Percentiles rank a stretch among this genome's conserved stretches.
Conservation (phyloP, 176 grass and related monocot genomes). For the Eleusine coracana region DNA sequence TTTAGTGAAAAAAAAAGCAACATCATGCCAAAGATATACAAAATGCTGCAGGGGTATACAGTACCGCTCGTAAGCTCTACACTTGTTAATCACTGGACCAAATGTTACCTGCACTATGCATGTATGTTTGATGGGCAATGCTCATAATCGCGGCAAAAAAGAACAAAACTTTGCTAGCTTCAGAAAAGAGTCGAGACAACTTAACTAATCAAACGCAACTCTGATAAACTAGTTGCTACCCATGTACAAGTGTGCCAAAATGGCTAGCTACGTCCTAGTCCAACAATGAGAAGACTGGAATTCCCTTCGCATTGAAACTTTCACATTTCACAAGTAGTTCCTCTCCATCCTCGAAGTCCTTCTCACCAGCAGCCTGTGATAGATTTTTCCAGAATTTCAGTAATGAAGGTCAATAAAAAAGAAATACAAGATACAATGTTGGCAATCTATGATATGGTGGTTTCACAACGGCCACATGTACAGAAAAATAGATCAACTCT, state of each 20-base stretch:
- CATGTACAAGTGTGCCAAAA: slow-evolving; percentile 35
- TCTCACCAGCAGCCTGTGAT: slow-evolving; percentile 61
- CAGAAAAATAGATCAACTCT: background rate
- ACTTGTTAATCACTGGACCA: slow-evolving; percentile 7
- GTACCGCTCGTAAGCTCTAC: background rate
- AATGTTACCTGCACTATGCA: background rate
- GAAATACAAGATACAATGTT: background rate
- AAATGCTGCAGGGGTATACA: background rate
- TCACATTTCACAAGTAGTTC: slow-evolving; percentile 64
- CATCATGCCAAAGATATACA: slow-evolving; percentile 7
- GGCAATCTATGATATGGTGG: background rate
- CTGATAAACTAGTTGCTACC: slow-evolving; percentile 34
- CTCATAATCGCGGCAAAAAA: background rate
- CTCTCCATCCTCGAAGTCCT: slow-evolving; percentile 65
- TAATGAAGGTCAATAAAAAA: background rate
- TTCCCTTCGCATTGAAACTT: slow-evolving; percentile 77
- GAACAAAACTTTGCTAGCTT: slow-evolving; percentile 33
- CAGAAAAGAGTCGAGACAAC: background rate
- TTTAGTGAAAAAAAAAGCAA: slow-evolving; percentile 8
- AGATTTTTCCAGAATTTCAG: slow-evolving; percentile 9
- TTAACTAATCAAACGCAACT: background rate
- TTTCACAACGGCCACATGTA: background rate
- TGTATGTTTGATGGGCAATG: slow-evolving; percentile 8
- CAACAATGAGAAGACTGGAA: slow-evolving; percentile 73
- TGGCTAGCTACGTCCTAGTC: slow-evolving; percentile 32